Percentiles rank a stretch among this genome's conserved stretches.
These are phyloP conservation scores for Pichia sp. DNA, from an alignment of 1,139 yeast genomes.

Conservation along the genomic window DNA sequence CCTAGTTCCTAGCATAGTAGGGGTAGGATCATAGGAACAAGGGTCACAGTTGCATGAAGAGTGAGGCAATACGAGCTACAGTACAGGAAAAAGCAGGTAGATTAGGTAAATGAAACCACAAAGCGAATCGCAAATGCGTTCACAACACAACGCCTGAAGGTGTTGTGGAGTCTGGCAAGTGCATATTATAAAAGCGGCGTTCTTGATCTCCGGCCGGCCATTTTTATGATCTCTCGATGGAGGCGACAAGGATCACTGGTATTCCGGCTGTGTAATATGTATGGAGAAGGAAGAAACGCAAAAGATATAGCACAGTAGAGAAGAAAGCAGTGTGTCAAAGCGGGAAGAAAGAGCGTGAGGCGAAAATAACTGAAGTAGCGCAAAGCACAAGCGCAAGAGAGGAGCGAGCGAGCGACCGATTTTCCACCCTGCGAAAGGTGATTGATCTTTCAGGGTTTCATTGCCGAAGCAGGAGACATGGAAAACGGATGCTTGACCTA, in stretches of 20 bases:
- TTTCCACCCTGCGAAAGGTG: too few relatives aligned
- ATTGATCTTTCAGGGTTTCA: too few relatives aligned
- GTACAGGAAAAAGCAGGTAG: too few relatives aligned
- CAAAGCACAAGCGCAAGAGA: too few relatives aligned
- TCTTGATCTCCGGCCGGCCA: constrained; percentile 28
- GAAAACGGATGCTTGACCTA: too few relatives aligned
- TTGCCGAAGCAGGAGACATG: neutral
- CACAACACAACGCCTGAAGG: constrained; percentile 25
- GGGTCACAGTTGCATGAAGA: too few relatives aligned
- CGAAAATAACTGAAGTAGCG: neutral
- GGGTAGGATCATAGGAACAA: too few relatives aligned
- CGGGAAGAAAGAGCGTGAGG: neutral
- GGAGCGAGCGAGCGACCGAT: too few relatives aligned
- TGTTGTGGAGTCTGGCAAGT: constrained; percentile 9
- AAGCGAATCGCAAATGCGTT: constrained; percentile 24
- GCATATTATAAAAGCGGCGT: constrained; percentile 24
- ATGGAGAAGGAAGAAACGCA: constrained; percentile 13
- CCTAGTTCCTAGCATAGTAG: too few relatives aligned
- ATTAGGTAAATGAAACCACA: constrained; percentile 17
- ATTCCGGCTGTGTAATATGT: constrained; percentile 27
- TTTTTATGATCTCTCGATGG: constrained; percentile 28
- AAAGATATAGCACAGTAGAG: too few relatives aligned
- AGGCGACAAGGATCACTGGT: constrained; percentile 27
- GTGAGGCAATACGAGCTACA: too few relatives aligned
- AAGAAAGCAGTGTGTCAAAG: constrained; percentile 1